Conservation (phyloP, 2,329 filamentous ascomycete genomes). For the Xylaria sp. region DNA sequence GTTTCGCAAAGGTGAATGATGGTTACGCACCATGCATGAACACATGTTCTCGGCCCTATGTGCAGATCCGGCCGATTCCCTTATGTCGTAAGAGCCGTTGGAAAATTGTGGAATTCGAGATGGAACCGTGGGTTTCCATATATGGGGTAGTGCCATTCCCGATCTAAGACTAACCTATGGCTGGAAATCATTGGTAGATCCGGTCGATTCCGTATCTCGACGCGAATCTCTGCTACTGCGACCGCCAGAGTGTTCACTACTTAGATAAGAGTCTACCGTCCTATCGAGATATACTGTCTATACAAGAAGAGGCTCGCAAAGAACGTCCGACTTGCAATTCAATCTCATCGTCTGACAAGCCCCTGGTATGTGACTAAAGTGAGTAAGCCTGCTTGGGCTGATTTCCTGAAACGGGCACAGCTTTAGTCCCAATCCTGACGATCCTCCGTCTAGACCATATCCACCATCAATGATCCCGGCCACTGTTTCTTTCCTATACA, state of each 20-base stretch:
- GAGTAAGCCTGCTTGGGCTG: background rate
- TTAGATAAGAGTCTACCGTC: background rate
- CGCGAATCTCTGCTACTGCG: background rate
- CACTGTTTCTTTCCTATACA: slow-evolving; percentile 28
- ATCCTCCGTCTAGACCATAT: slow-evolving; percentile 16
- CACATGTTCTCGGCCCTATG: slow-evolving; percentile 11
- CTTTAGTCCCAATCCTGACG: slow-evolving; percentile 19
- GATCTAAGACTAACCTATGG: background rate
- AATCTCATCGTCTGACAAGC: background rate
- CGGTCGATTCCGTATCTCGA: slow-evolving; percentile 5
- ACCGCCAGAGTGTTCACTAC: background rate
- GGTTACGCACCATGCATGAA: background rate
- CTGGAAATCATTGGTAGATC: slow-evolving; percentile 5
- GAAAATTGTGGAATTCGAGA: background rate
- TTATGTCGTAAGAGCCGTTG: background rate
- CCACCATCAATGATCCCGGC: slow-evolving; percentile 10
- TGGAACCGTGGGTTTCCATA: slow-evolving; percentile 3
- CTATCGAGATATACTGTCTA: background rate
- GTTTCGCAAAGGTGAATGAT: background rate
- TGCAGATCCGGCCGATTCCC: slow-evolving; percentile 16
- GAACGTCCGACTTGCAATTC: background rate
- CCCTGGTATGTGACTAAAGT: background rate
- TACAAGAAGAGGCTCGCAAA: background rate
- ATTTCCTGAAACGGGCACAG: slow-evolving; percentile 11
- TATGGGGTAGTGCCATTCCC: background rate